Base-by-base conservation (phyloP, 805 yeast species). In the Pichia nakasei region DNA sequence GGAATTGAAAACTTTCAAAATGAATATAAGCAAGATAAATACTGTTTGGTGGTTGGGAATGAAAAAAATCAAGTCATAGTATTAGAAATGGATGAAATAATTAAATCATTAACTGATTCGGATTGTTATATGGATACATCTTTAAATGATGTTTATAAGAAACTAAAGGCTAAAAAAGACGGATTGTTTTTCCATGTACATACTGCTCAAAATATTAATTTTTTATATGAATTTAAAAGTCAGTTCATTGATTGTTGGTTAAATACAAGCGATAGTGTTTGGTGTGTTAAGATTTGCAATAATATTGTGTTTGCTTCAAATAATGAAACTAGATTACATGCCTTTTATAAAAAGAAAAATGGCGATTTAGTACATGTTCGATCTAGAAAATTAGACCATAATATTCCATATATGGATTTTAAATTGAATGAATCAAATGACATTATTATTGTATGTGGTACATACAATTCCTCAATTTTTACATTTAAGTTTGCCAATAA, bases 231-330 rank as follows among this genome's bases (percentile, higher is more conserved):
- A 13, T 27, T 27, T 9, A 12, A 27, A 8, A 11, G 32, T 27
- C 6, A 8, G 2, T 27, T 27, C 12, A 27, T 27, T 27, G 32
- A 27, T 27, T 13, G 15, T 6, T 27, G 6, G 12, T 6, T 27
- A 8, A 15, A 6, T 13, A 27, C 32, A 5, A 15, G 15, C 15
- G 32, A 43, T 13, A 44, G 48, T 1, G 76, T 72, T 2, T 82
- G 88, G 88, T 85, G 85, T 0, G 51, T 77, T 18, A 84, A 78
- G 52, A 58, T 72, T 33, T 49, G 58, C n/a, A 53, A 51, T 4
- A 48, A 37, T 64, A 58, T 73, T 35, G 48, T 80, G 13, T 74
- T 64, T 0, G 68, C 71, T 0, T 72, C 83, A 0, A 84, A 78
- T 48, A 81, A 81, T 51, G 65, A 76, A 4, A 75, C 69, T 43